phyloP scores from a whole-genome alignment of 805 yeast species.

The Yarrowia divulgata region DNA sequence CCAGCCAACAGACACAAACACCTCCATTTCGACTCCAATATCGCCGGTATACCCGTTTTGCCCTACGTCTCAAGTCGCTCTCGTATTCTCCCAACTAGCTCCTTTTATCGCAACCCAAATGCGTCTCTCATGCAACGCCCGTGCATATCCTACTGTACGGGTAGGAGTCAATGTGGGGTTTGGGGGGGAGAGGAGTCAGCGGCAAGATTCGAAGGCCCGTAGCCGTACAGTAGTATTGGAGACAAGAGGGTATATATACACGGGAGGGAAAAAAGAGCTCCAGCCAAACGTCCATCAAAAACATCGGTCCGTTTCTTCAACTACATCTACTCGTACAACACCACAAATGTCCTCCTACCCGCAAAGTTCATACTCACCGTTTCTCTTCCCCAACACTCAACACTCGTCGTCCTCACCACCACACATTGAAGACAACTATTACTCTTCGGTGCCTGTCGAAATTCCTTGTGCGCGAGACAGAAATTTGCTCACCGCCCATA shows the following conservation, averaged over 20 bases:
- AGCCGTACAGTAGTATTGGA: not conserved
- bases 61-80: not conserved
- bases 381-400: conserved; percentile 10
- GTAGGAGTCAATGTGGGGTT: too few relatives aligned
- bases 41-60: too few relatives aligned
- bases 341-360: not conserved
- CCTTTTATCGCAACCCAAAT: not conserved
- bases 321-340: too few relatives aligned
- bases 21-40: too few relatives aligned
- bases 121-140: conserved; percentile 1
- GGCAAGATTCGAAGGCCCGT: not conserved
- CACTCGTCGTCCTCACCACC: not conserved
- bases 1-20: too few relatives aligned
- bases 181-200: too few relatives aligned
- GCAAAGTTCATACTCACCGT: not conserved
- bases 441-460: not conserved
- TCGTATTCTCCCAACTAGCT: conserved; percentile 1
- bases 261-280: not conserved
- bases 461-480: not conserved
- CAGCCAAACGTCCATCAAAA: too few relatives aligned
- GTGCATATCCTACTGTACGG: too few relatives aligned
- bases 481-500: not conserved
- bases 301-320: too few relatives aligned
- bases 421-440: not conserved
- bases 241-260: not conserved